phyloP scores from a whole-genome alignment of 495 filamentous ascomycete species.

The Tetracladium setigerum region DNA sequence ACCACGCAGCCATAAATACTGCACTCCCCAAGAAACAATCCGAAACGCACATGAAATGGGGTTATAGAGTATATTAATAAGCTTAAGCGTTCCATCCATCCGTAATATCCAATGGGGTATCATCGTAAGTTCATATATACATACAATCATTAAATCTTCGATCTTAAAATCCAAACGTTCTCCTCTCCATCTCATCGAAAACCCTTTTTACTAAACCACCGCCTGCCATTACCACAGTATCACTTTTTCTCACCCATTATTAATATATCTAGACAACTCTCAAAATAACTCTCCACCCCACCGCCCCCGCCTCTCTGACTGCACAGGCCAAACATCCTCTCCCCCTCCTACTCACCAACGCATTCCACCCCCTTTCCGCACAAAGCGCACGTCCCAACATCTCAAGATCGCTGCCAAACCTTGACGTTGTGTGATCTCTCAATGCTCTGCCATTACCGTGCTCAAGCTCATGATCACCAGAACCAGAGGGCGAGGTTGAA shows the following conservation, averaged over 20 bases:
- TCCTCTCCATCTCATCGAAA: too few species aligned
- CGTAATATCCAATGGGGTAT: too few species aligned
- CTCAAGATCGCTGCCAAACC: conserved; percentile 49
- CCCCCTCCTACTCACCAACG: conserved; percentile 55
- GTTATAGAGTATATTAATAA: too few species aligned
- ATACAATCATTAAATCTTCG: too few species aligned
- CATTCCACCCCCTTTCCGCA: conserved; percentile 59
- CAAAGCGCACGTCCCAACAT: conserved; percentile 63
- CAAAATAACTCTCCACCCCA: conserved; percentile 58
- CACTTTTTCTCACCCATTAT: neutral
- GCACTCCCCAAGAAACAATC: too few species aligned
- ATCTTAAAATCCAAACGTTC: too few species aligned
- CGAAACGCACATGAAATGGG: too few species aligned
- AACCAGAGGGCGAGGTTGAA: neutral
- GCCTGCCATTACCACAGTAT: too few species aligned
- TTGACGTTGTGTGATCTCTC: conserved; percentile 29
- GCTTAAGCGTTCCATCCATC: too few species aligned
- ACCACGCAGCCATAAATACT: too few species aligned
- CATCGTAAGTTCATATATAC: too few species aligned
- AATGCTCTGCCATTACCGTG: neutral
- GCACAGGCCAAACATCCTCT: conserved; percentile 60
- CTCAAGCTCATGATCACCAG: neutral
- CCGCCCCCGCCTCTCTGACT: conserved; percentile 60
- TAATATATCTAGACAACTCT: conserved; percentile 39
- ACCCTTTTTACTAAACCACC: too few species aligned